Evolutionary conservation across 2,329 filamentous ascomycete genomes (phyloP).

Genomic region (Aspergillus nomiae): DNA sequence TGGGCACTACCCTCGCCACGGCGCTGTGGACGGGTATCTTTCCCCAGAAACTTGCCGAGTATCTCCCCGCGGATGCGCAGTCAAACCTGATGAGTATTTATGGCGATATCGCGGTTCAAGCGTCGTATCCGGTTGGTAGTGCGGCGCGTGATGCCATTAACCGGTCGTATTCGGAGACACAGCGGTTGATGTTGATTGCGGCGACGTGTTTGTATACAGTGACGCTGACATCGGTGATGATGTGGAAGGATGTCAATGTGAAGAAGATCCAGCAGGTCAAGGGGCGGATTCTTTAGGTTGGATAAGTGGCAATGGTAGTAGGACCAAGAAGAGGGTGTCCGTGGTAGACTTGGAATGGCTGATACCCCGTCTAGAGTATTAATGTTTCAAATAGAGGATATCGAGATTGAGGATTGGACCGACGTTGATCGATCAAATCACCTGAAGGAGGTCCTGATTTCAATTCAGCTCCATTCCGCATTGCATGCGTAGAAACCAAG

Average conservation of each 20-base stretch:
- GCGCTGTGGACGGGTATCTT: slow-evolving; percentile 63
- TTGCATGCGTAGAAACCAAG: too few species aligned
- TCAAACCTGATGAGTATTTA: slow-evolving; percentile 25
- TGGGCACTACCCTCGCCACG: slow-evolving; percentile 35
- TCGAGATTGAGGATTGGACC: neutral
- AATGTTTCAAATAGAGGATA: neutral
- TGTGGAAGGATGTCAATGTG: slow-evolving; percentile 14
- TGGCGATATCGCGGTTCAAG: slow-evolving; percentile 24
- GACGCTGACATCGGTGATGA: slow-evolving; percentile 7
- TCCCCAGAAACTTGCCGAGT: slow-evolving; percentile 46
- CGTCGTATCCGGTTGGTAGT: slow-evolving; percentile 32
- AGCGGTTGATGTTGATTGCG: slow-evolving; percentile 36
- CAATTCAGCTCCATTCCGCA: too few species aligned
- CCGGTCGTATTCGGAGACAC: slow-evolving; percentile 33
- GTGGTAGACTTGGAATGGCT: neutral
- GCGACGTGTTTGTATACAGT: slow-evolving; percentile 27
- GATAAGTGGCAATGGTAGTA: neutral
- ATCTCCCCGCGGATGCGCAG: slow-evolving; percentile 44
- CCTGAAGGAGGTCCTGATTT: too few species aligned
- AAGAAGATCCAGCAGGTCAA: slow-evolving; percentile 10
- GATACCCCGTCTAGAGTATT: neutral
- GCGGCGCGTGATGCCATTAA: slow-evolving; percentile 34
- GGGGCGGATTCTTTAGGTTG: slow-evolving; percentile 7
- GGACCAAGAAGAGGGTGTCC: neutral
- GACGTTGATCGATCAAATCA: too few species aligned